A percentile compares a stretch with the other conserved stretches of the same genome.
Evolutionary conservation across 371 early-diverging fungal species (phyloP).

Genomic region (Capillidium heterosporum): DNA sequence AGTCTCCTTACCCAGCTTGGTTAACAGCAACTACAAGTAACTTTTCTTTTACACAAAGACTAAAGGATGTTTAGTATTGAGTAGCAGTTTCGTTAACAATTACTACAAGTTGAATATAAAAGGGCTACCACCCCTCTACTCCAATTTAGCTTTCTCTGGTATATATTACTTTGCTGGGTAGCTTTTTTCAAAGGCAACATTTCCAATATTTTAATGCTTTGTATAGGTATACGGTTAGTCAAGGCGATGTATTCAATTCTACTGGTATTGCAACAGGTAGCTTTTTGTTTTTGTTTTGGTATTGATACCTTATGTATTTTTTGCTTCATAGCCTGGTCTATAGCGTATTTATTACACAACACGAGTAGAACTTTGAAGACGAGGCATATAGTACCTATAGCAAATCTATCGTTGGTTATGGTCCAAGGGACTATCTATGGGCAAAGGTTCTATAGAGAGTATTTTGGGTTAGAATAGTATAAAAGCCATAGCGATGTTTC

Average conservation of each 20-base stretch:
- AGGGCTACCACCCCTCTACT: background rate
- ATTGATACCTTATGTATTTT: background rate
- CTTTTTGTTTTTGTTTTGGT: background rate
- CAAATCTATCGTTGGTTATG: background rate
- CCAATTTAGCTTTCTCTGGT: background rate
- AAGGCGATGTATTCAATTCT: constrained; percentile 1
- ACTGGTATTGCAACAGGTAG: constrained; percentile 1
- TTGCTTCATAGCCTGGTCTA: background rate
- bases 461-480: background rate
- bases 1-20: background rate
- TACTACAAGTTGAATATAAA: background rate
- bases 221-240: background rate
- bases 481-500: too few relatives aligned
- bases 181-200: background rate
- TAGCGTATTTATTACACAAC: background rate
- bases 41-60: background rate
- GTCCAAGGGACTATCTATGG: background rate
- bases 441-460: background rate
- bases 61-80: background rate
- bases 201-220: background rate
- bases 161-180: background rate
- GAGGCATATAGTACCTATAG: background rate
- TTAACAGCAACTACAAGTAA: background rate
- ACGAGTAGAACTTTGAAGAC: background rate
- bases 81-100: background rate